Evolutionary conservation across 2,329 filamentous ascomycete species (phyloP), one percentile per base, ranked within the genome.

Genomic region (Apiospora marii): DNA sequence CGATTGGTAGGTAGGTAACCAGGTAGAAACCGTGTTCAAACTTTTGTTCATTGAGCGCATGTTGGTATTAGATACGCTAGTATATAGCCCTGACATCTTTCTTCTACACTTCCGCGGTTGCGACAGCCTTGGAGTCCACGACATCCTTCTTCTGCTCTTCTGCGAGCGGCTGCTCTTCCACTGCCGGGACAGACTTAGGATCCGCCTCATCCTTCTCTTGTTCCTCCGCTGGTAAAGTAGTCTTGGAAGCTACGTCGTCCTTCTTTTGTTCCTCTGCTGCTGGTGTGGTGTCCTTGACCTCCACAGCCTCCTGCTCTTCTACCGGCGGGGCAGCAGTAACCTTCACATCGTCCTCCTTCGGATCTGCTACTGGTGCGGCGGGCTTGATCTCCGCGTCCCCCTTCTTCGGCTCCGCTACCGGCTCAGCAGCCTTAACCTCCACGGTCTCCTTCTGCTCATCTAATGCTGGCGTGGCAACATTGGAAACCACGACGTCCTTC

Each of bases 81-180:
- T 22, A 64, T 37, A 41, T 41, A 41, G 58, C 58, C 41, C 4
- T 41, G 58, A 16, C 67, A 49, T 69, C 67, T 19, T 46, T 46
- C 67, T 49, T 69, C 67, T 69, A 16, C 16, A 49, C 67, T 22
- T 46, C 67, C 16, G 27, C 48, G 19, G 34, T 44, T 44, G 67
- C 22, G 67, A 14, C 24, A 68, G n/a, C 24, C 30, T 68, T 43
- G n/a, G n/a, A 12, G 1, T 61, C 53, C 27, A 34, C 64, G 13
- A 27, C 27, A 24, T 19, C 41, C 27, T 46, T 68, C 37, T 46
- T 68, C 37, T 27, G 37, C 12, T 43, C 37, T 44, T 24, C 37
- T 19, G 14, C 44, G 14, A 41, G 37, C 8, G 30, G 6, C 58
- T 41, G 58, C 10, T n/a, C 48, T 24, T 49, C 48, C 22, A 22